Conservation (phyloP, 2,329 filamentous ascomycete genomes). For the Sphaerulina musiva region DNA sequence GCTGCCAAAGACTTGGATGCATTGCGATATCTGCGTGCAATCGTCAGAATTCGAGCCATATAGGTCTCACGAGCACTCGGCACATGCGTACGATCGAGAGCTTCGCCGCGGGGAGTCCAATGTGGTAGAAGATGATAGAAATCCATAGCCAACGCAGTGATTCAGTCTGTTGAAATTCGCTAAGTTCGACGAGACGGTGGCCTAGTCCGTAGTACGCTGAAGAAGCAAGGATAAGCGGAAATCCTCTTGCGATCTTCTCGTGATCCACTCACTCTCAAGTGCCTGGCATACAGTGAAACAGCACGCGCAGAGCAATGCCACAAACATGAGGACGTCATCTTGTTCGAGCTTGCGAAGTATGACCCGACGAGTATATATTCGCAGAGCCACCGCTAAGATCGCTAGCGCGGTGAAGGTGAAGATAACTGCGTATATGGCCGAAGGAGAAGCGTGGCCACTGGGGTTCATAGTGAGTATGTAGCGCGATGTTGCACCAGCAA, state of each 20-base stretch:
- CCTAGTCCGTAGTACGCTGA: slow-evolving; percentile 3
- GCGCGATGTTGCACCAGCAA: too few species aligned
- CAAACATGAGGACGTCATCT: not conserved
- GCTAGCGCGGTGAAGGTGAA: not conserved
- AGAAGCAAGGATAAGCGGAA: not conserved
- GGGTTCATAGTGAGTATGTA: not conserved
- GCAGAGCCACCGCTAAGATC: not conserved
- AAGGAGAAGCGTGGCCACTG: slow-evolving; percentile 1
- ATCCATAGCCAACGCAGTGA: slow-evolving; percentile 1
- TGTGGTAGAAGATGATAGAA: not conserved
- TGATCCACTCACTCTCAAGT: not conserved
- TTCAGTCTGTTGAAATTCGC: not conserved
- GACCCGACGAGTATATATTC: not conserved
- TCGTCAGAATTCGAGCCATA: not conserved
- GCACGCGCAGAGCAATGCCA: not conserved
- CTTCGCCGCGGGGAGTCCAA: not conserved
- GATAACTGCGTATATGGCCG: not conserved
- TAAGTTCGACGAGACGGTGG: not conserved
- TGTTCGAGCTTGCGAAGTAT: not conserved
- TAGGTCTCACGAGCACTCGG: not conserved
- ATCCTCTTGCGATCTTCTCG: not conserved
- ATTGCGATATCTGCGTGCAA: not conserved
- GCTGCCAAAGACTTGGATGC: not conserved
- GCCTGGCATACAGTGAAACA: not conserved
- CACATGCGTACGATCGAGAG: slow-evolving; percentile 1